Evolutionary conservation across 78 protist genomes (phyloP), one percentile per base, ranked within the genome.

Genomic region (Dictyostelium citrinum): DNA sequence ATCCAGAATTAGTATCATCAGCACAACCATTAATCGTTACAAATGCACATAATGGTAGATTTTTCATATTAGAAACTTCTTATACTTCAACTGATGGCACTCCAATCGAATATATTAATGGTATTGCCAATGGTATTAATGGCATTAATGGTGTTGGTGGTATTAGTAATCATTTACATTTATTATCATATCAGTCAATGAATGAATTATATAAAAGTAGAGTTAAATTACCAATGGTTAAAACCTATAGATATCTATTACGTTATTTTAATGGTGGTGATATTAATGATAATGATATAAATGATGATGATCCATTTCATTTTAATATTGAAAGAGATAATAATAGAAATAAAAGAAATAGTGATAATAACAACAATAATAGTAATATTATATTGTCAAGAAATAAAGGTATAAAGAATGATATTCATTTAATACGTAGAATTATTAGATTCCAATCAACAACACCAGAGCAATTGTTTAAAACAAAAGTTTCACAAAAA

Each of bases 381-480:
- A 58, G 37, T 24, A 67, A 79, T 16, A 20, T 55, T 17, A 55
- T 6, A 55, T 55, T 55, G 20, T 55, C 14, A 16, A 39, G 61
- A 71, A 55, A 39, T 39, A 39, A 55, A 55, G 64, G 64, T 14
- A 20, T 55, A 55, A 55, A 55, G n/a, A 70, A 70, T 70, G n/a
- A 31, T 10, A 31, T 70, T 7, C 49, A 88, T 20, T 60, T 88
- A 20, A 79, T 61, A 33, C 39, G 85, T 39, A 76, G 70, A 45
- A 88, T 88, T 20, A 78, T 88, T 46, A 76, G 80, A 67, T 88
- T 88, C 37, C 93, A 88, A 78, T 88, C 93, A 9, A 88, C 93
- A 5, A 88, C 84, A 68, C 93, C 93, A 24, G 93, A 88, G n/a
- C 86, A 88, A 49, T 31, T 88, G 10, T 88, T 88, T 82, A 76